Conservation (phyloP, 2,329 filamentous ascomycete genomes). For the Bipolaris gigantea region DNA sequence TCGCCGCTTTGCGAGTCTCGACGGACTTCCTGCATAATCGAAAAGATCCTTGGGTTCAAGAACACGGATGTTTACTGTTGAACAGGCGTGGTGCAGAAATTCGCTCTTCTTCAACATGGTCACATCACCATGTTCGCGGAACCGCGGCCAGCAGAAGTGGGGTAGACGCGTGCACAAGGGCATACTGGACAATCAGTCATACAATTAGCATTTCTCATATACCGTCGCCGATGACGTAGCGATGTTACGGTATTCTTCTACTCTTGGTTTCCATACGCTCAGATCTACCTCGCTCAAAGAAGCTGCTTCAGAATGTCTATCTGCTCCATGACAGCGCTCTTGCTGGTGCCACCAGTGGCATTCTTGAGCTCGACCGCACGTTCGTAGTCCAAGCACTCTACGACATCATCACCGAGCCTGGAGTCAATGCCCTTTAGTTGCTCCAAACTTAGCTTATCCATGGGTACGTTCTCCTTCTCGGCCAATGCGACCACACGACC, state of each 20-base stretch:
- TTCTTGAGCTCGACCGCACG: constrained; percentile 77
- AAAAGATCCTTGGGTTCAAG: not conserved
- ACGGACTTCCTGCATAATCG: not conserved
- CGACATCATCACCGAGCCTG: constrained; percentile 72
- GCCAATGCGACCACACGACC: constrained; percentile 72
- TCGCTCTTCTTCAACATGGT: not conserved
- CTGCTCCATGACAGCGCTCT: constrained; percentile 66
- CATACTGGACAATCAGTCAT: not conserved
- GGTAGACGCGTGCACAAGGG: constrained; percentile 3
- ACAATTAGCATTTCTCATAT: constrained; percentile 2
- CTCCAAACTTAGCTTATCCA: constrained; percentile 69
- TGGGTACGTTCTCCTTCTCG: constrained; percentile 66
- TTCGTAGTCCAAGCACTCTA: constrained; percentile 76
- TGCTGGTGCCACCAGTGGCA: constrained; percentile 77
- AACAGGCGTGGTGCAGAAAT: not conserved
- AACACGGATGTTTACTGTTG: not conserved
- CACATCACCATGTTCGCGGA: constrained; percentile 1
- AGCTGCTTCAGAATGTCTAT: constrained; percentile 56
- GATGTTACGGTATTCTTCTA: not conserved
- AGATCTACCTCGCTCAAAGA: constrained; percentile 24
- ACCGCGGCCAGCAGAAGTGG: constrained; percentile 7
- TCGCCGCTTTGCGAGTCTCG: constrained; percentile 3
- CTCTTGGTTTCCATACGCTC: not conserved
- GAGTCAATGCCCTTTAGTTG: constrained; percentile 69
- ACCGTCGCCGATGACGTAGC: not conserved